Base-by-base conservation (phyloP, 345 rosid species). In the Brassica juncea region DNA sequence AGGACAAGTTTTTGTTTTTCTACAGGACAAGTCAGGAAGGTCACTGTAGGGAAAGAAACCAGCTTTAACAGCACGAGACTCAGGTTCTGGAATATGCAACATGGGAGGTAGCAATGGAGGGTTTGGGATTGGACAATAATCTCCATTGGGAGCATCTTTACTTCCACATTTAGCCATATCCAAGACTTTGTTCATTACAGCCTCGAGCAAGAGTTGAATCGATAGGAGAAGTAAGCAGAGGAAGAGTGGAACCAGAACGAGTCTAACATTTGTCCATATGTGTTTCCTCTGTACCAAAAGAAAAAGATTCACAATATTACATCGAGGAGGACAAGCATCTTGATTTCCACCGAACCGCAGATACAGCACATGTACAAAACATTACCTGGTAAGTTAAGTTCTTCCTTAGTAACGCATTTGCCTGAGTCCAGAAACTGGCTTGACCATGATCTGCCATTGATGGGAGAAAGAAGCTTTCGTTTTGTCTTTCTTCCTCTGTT, bases 311-410 rank as follows among this genome's bases (percentile, higher is more conserved):
- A 59, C 8, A 54, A 21, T 15, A 61, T 12, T 15, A 49, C 57
- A 57, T 75, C 28, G 19, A 66, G 2, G 4, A 66, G 7, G 8
- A 67, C 59, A 68, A 21, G 47, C 25, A 49, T 68, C 60, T 0
- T 52, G 57, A 4, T 44, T 52, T 52, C 21, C 58, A 54, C 25
- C 59, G 25, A 54, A 15, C 21, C 25, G 27, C 11, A 63, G 23
- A 64, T 5, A 54, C 23, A 54, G 19, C 60, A 16, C 60, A 54
- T 54, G 23, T 54, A 54, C 60, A 15, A 54, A 66, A 14, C 23
- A 66, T 35, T 34, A 94, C 99, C 95, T 94, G 99, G 73, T 72
- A 91, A 59, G 89, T 91, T 85, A 91, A 82, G 84, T 91, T 94
- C 85, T 92, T 94, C 21, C 94, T 82, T 60, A 91, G 89, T 78